Evolutionary conservation across 1,139 yeast genomes (phyloP).

Genomic region (Zygotorulaspora mrakii): DNA sequence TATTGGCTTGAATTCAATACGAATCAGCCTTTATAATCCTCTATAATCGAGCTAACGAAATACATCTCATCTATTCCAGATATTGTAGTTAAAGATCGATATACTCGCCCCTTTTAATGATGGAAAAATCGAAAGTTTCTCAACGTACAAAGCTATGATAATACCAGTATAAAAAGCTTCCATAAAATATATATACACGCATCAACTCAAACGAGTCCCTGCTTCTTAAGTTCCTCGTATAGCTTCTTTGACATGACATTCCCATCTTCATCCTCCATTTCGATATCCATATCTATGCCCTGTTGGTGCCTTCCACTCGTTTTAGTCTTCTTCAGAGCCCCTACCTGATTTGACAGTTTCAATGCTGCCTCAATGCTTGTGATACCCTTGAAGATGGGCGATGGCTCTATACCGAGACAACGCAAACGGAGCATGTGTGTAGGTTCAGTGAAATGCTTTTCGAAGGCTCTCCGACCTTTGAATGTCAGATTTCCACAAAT

Average conservation of each 20-base stretch:
- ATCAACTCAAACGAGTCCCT: constrained; percentile 56
- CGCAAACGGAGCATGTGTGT: constrained; percentile 72
- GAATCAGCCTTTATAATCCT: not conserved
- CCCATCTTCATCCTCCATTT: constrained; percentile 89
- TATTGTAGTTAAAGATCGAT: not conserved
- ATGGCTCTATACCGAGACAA: constrained; percentile 65
- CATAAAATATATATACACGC: no score
- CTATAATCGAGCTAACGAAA: no score
- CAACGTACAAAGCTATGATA: constrained; percentile 3
- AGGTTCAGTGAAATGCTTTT: constrained; percentile 65
- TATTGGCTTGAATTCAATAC: not conserved
- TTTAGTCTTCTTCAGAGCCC: constrained; percentile 30
- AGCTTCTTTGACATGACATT: constrained; percentile 85
- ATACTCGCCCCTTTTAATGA: constrained; percentile 4
- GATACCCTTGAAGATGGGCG: constrained; percentile 59
- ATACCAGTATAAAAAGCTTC: no score
- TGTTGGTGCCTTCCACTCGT: constrained; percentile 12
- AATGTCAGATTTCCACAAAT: constrained; percentile 76
- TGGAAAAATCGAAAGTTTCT: not conserved
- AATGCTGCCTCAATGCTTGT: constrained; percentile 65
- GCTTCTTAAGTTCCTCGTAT: constrained; percentile 77
- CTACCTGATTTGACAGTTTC: constrained; percentile 49
- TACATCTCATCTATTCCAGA: not conserved
- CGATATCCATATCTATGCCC: constrained; percentile 50
- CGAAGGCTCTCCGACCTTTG: constrained; percentile 70